These are phyloP conservation scores for Phytophthora constricta DNA, from an alignment of 352 stramenopile genomes.

Conservation along the genomic window DNA sequence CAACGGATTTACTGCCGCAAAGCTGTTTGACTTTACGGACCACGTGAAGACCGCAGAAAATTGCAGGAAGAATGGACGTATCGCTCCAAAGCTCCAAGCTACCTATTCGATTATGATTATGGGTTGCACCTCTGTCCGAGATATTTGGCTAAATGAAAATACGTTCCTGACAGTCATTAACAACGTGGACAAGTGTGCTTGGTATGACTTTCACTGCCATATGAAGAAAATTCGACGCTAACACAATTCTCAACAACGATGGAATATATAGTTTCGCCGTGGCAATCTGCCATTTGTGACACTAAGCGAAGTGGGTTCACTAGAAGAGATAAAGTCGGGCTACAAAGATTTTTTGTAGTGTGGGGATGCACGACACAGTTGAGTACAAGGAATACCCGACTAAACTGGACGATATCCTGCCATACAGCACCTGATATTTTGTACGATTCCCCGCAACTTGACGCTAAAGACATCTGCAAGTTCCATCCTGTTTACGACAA, in stretches of 20 bases:
- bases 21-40: conserved; percentile 29
- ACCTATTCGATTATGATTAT: neutral
- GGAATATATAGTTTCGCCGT: conserved; percentile 36
- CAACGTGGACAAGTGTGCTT: conserved; percentile 22
- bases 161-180: conserved; percentile 14
- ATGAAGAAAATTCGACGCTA: conserved; percentile 9
- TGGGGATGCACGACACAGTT: conserved; percentile 13
- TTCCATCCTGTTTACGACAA: neutral
- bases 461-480: neutral
- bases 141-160: neutral
- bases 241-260: conserved; percentile 26
- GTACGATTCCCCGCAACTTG: neutral
- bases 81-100: neutral
- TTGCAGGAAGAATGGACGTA: conserved; percentile 30
- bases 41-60: conserved; percentile 32
- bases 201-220: neutral
- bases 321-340: conserved; percentile 19
- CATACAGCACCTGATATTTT: neutral
- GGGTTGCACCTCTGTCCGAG: neutral
- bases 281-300: conserved; percentile 31
- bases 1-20: too few relatives aligned
- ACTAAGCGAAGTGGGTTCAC: conserved; percentile 32
- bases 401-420: conserved; percentile 19
- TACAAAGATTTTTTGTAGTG: conserved; percentile 25
- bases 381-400: conserved; percentile 17